Percentiles rank a stretch among this genome's conserved stretches.
Evolutionary conservation across 108 stramenopile genomes (phyloP).

Genomic region (Nitzschia sp.): DNA sequence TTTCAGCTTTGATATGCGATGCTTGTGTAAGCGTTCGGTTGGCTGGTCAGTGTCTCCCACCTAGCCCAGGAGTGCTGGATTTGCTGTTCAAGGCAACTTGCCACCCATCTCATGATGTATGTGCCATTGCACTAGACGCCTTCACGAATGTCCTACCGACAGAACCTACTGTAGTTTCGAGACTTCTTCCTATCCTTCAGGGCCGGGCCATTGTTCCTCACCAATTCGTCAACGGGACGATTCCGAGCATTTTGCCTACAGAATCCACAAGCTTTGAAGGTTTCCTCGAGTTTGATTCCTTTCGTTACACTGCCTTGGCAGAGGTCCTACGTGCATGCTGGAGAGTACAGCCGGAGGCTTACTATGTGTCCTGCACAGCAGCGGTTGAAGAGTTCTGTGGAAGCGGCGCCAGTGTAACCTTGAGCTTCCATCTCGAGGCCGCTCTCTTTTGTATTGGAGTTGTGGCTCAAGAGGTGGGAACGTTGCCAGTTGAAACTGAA

Average conservation of each 20-base stretch:
- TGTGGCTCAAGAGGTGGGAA: slow-evolving; percentile 32
- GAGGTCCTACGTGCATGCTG: slow-evolving; percentile 61
- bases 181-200: slow-evolving; percentile 68
- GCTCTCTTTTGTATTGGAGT: slow-evolving; percentile 68
- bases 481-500: slow-evolving; percentile 2
- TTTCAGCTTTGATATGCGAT: slow-evolving; percentile 21
- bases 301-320: slow-evolving; percentile 51
- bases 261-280: slow-evolving; percentile 19
- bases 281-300: slow-evolving; percentile 56
- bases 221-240: slow-evolving; percentile 14
- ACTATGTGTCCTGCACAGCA: slow-evolving; percentile 61
- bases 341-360: slow-evolving; percentile 38
- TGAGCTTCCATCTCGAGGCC: slow-evolving; percentile 73
- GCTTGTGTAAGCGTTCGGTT: slow-evolving; percentile 8
- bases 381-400: slow-evolving; percentile 78
- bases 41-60: not conserved
- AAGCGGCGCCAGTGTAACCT: slow-evolving; percentile 11
- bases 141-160: slow-evolving; percentile 36
- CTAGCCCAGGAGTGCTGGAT: slow-evolving; percentile 49
- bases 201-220: slow-evolving; percentile 73
- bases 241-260: not conserved
- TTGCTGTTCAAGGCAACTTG: slow-evolving; percentile 63
- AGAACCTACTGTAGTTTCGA: slow-evolving; percentile 42
- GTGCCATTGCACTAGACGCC: slow-evolving; percentile 57
- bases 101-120: slow-evolving; percentile 65